Conservation (phyloP, 2,329 filamentous ascomycete genomes). For the Aotearoamyces nothofagi region DNA sequence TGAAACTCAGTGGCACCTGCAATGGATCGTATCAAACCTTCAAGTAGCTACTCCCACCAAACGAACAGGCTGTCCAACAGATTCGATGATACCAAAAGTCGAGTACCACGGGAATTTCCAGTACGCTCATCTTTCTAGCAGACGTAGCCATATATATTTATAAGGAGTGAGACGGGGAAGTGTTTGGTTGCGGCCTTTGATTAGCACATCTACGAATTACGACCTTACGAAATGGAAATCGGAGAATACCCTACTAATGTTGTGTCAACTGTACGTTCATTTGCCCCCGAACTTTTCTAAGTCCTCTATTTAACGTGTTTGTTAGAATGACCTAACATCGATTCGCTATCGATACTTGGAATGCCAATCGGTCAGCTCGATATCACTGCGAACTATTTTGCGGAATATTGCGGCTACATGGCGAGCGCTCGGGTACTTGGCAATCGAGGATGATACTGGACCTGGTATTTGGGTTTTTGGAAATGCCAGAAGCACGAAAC, state of each 20-base stretch:
- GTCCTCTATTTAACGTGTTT: background rate
- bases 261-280: slow-evolving; percentile 16
- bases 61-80: background rate
- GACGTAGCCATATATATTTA: no score
- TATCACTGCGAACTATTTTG: no score
- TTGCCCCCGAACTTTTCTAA: no score
- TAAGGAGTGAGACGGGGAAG: no score
- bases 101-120: no score
- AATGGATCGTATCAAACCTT: slow-evolving; percentile 1
- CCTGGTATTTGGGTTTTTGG: slow-evolving; percentile 4
- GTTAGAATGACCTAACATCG: background rate
- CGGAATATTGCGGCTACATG: background rate
- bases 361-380: background rate
- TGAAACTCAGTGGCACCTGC: background rate
- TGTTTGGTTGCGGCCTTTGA: no score
- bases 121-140: no score
- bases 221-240: slow-evolving; percentile 18
- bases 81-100: no score
- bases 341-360: background rate
- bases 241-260: slow-evolving; percentile 20
- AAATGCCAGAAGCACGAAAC: background rate
- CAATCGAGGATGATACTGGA: slow-evolving; percentile 1
- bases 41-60: background rate
- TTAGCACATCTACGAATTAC: slow-evolving; percentile 7
- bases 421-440: slow-evolving; percentile 1